These are phyloP conservation scores for Coemansia sp. DNA, from an alignment of 192 early-diverging fungal species.

Conservation along the genomic window DNA sequence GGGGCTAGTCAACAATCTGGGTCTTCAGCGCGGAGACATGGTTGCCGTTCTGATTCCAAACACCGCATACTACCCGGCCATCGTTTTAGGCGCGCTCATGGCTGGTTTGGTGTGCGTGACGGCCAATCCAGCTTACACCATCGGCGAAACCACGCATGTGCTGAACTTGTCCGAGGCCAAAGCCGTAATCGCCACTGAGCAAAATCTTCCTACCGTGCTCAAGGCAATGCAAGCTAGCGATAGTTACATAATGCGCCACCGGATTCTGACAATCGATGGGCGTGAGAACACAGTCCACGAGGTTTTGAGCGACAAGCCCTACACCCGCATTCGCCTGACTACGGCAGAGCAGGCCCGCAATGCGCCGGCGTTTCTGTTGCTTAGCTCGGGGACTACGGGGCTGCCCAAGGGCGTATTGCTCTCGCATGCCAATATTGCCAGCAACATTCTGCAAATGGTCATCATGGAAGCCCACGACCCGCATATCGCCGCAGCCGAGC, in stretches of 20 bases:
- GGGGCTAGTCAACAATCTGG: constrained; percentile 49
- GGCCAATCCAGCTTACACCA: constrained; percentile 82
- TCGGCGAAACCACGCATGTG: constrained; percentile 75
- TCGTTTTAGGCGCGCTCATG: constrained; percentile 64
- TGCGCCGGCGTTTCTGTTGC: constrained; percentile 44
- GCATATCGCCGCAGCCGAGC: not conserved
- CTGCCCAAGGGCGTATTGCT: constrained; percentile 82
- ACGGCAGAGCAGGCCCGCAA: constrained; percentile 16
- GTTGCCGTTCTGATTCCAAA: constrained; percentile 77
- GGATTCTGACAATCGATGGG: constrained; percentile 36
- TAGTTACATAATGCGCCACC: constrained; percentile 26
- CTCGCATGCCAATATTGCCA: constrained; percentile 74
- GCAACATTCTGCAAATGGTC: constrained; percentile 60
- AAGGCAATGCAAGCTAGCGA: constrained; percentile 19
- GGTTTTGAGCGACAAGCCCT: constrained; percentile 16
- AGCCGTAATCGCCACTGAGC: constrained; percentile 60
- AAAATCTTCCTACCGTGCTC: constrained; percentile 19
- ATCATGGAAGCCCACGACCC: not conserved
- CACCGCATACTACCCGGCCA: constrained; percentile 64
- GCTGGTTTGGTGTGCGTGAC: constrained; percentile 68
- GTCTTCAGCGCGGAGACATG: constrained; percentile 68
- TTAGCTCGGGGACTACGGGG: constrained; percentile 56
- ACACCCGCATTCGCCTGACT: constrained; percentile 29
- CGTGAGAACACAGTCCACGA: constrained; percentile 7
- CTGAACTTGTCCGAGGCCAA: constrained; percentile 69